Base-by-base conservation (phyloP, 345 rosid genomes). In the Salix arbutifolia region DNA sequence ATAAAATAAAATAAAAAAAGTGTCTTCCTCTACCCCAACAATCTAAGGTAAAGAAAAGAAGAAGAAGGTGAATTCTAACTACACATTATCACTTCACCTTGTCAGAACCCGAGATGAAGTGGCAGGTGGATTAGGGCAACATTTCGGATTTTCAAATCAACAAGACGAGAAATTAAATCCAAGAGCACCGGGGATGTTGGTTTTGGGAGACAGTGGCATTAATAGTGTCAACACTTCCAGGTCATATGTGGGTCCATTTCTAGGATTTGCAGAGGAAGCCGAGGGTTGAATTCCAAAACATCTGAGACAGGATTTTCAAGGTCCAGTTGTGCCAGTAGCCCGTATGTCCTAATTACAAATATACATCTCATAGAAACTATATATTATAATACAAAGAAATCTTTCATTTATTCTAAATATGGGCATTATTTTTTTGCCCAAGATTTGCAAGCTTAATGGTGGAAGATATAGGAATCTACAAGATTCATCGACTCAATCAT, bases 131-230 rank as follows among this genome's bases (percentile, higher is more conserved):
- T 77, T 69, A 72, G 60, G 71, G n/a, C 40, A 72, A 40, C 13
- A 50, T 71, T 48, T 26, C 50, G 31, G 74, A 71, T 73, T 61
- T 77, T 72, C 13, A 61, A 78, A 78, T 61, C 48, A 71, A 70
- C 52, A 65, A 73, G 69, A 69, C 42, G 65, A 73, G 53, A 84
- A 74, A 75, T 72, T 86, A 85, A 81, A 84, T 87, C 93, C 87
- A 89, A 87, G 75, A 84, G 77, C 75, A 80, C 73, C 79, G 70
- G 81, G 89, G 84, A 87, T 86, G 89, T 87, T 79, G 90, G 87
- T 83, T 78, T 83, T 5, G 76, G 83, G 48, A 83, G 79, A 74
- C 82, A 74, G 61, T 79, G 75, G 79, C 79, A 75, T 82, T 79
- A 76, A 76, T 69, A 12, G 26, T 58, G 78, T 74, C 69, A 71